Evolutionary conservation across 257 asterid genomes (phyloP).

Genomic region (Nicotiana tomentosiformis): DNA sequence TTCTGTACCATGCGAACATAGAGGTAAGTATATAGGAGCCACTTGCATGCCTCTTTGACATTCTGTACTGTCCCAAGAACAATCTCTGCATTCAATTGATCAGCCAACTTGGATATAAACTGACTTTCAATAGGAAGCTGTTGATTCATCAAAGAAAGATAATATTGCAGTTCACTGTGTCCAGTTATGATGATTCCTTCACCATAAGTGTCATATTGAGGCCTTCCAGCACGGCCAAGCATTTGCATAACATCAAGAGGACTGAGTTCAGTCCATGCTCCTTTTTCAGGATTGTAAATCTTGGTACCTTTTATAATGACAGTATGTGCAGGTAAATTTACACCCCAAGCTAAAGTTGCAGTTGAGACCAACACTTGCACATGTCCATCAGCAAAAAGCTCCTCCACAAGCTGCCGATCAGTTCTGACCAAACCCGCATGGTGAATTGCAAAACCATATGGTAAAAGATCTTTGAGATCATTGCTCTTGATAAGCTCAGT

Average conservation of each 20-base stretch:
- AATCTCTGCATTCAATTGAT: conserved; percentile 37
- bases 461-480: conserved; percentile 36
- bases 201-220: conserved; percentile 36
- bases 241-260: conserved; percentile 44
- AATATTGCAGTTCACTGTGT: conserved; percentile 34
- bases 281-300: conserved; percentile 36
- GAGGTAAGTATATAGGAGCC: no score
- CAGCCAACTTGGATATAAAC: conserved; percentile 37
- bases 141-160: conserved; percentile 40
- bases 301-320: conserved; percentile 44
- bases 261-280: conserved; percentile 41
- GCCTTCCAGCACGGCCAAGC: conserved; percentile 53
- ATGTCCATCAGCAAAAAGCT: conserved; percentile 29
- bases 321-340: conserved; percentile 45
- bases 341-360: conserved; percentile 47
- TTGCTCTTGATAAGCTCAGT: conserved; percentile 41
- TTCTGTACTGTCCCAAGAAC: no score
- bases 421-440: conserved; percentile 43
- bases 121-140: conserved; percentile 44
- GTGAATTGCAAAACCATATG: conserved; percentile 43
- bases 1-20: no score
- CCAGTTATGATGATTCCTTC: conserved; percentile 39
- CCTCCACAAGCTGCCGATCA: conserved; percentile 37
- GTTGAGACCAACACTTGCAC: conserved; percentile 42
- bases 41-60: no score